Conservation (phyloP, 2,329 filamentous ascomycete genomes). For the Beauveria varroae region DNA sequence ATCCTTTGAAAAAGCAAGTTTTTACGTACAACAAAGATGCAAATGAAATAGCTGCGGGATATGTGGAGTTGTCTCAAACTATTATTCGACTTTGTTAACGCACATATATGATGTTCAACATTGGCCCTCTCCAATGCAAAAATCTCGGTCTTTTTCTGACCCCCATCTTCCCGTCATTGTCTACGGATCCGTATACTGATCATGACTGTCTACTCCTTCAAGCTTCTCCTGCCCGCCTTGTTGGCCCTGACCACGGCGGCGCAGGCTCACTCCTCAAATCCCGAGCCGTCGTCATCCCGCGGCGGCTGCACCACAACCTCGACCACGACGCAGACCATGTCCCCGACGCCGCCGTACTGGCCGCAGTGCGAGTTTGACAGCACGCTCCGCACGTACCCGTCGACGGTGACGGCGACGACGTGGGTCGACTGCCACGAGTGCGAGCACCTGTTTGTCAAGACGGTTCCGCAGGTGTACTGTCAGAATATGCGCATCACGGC, state of each 20-base stretch:
- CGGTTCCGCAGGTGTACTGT: slow-evolving; percentile 18
- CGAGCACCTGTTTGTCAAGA: slow-evolving; percentile 16
- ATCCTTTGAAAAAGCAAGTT: not conserved
- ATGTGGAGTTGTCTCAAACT: not conserved
- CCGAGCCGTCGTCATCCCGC: not conserved
- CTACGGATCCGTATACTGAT: not conserved
- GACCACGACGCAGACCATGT: slow-evolving; percentile 18
- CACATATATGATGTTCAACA: not conserved
- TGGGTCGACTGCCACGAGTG: slow-evolving; percentile 27
- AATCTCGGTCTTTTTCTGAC: not conserved
- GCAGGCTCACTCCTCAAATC: not conserved
- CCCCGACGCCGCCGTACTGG: slow-evolving; percentile 24
- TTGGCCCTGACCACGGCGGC: not conserved
- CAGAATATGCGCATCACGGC: slow-evolving; percentile 18
- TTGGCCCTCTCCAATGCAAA: not conserved
- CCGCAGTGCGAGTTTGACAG: slow-evolving; percentile 17
- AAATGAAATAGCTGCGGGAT: not conserved
- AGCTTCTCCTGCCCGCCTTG: not conserved
- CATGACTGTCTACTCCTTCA: not conserved
- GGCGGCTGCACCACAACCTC: slow-evolving; percentile 22
- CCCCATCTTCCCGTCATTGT: not conserved
- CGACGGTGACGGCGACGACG: slow-evolving; percentile 18
- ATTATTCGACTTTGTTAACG: not conserved
- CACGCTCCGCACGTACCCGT: slow-evolving; percentile 20
- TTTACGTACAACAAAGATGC: not conserved